Percentiles rank a stretch among this genome's conserved stretches.
These are phyloP conservation scores for Fusarium ramigenum DNA, from an alignment of 2,329 filamentous ascomycete genomes.

Conservation along the genomic window DNA sequence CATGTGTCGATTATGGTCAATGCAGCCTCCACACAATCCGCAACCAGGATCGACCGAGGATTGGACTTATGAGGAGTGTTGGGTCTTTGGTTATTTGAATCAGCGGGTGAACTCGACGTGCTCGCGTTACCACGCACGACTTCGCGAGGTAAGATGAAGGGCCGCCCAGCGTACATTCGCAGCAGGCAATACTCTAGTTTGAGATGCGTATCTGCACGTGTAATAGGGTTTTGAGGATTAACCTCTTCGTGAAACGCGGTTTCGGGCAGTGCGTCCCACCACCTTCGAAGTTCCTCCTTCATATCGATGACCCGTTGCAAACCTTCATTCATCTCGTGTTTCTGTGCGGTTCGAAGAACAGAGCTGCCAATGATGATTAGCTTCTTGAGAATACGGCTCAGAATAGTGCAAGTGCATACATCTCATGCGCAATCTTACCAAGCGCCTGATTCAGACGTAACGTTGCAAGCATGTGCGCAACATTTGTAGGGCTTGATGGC, in stretches of 20 bases:
- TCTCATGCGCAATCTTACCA: conserved; percentile 51
- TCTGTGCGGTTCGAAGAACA: conserved; percentile 47
- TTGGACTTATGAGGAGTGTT: conserved; percentile 44
- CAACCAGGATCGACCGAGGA: conserved; percentile 54
- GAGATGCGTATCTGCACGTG: conserved; percentile 60
- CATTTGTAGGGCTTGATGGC: conserved; percentile 53
- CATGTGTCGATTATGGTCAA: conserved; percentile 61
- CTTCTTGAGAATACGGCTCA: background rate
- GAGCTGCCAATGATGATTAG: conserved; percentile 41
- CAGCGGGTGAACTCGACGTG: conserved; percentile 45
- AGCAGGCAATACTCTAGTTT: conserved; percentile 63
- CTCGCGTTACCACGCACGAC: conserved; percentile 41
- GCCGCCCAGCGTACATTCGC: conserved; percentile 63
- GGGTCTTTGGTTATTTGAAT: conserved; percentile 42
- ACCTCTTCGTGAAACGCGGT: conserved; percentile 50
- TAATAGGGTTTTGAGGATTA: conserved; percentile 51
- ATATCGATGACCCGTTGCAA: conserved; percentile 49
- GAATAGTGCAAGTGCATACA: conserved; percentile 41
- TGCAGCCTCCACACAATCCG: conserved; percentile 63
- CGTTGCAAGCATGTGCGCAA: conserved; percentile 57
- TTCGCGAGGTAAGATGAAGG: conserved; percentile 58
- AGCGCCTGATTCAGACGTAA: conserved; percentile 50
- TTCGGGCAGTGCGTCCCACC: conserved; percentile 51
- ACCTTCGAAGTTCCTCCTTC: conserved; percentile 49
- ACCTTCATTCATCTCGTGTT: conserved; percentile 46